Base-by-base conservation (phyloP, 306 rosid species). In the Vigna radiata region DNA sequence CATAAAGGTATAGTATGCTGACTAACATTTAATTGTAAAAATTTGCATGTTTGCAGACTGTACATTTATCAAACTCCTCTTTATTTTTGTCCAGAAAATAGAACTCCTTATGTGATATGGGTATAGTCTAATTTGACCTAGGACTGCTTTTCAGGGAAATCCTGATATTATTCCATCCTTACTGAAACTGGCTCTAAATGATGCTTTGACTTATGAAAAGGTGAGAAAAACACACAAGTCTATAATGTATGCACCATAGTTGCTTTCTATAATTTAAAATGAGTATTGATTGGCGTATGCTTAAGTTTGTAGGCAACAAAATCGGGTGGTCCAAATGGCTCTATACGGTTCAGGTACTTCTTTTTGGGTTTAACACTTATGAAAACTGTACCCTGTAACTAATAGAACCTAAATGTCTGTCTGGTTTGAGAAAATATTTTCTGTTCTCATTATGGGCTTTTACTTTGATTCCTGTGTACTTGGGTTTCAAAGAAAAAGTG, bases 291-390 rank as follows among this genome's bases (percentile, higher is more conserved):
- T 59, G 75, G 52, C 27, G 75, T 86, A 54, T 81, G 82, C 81
- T 88, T 66, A 68, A 83, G 83, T 82, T 80, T 90, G 86, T 85
- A 95, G 98, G 98, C 97, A 75, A 90, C 97, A 33, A 95, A 95
- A 92, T 68, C 97, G 0, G 98, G 98, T 29, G 98, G 97, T 18
- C 91, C 98, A 48, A 95, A 95, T 82, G 98, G 96, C 77, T 95
- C 98, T 43, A 89, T 95, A 76, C 80, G 97, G 77, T 85, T 95
- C 87, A 92, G 98, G 97, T 92, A 86, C 83, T 81, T 60, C n/a
- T 33, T 78, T 70, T 72, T 21, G 66, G 37, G 5, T 73, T 64
- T 72, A 43, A 47, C 70, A 68, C 52, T 72, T 64, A 64, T 47
- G 76, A 27, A 25, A 18, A 47, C 8, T 50, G 36, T 43, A 2